phyloP scores from a whole-genome alignment of 257 asterid species.

The Coffea canephora region DNA sequence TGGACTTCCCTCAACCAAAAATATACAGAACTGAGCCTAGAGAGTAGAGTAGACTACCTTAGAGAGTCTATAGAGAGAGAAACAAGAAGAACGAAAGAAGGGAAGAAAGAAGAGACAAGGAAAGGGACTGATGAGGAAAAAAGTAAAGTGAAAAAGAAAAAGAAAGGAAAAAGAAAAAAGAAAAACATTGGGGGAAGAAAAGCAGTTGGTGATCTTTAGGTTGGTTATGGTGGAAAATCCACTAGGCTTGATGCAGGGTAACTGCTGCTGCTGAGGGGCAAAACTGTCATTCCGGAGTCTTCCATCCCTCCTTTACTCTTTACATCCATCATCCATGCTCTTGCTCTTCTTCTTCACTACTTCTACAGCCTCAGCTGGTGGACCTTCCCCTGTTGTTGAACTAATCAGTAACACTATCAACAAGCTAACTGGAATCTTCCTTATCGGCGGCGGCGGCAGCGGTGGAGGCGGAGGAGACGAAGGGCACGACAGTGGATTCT shows the following conservation, averaged over 20 bases:
- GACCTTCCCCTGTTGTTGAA: slow-evolving; percentile 19
- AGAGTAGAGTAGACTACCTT: background rate
- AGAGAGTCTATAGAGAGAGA: slow-evolving; percentile 35
- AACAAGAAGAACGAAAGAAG: background rate
- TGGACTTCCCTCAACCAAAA: background rate
- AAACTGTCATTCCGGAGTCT: slow-evolving; percentile 27
- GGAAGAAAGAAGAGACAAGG: slow-evolving; percentile 20
- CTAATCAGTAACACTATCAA: slow-evolving; percentile 37
- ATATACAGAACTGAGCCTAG: background rate
- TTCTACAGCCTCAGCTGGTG: slow-evolving; percentile 1
- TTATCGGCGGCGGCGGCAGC: slow-evolving; percentile 22
- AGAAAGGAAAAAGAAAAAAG: background rate
- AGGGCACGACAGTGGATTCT: slow-evolving; percentile 38
- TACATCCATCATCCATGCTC: slow-evolving; percentile 16
- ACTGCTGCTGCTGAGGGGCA: slow-evolving; percentile 39
- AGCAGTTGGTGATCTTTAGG: slow-evolving; percentile 27
- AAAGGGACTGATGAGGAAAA: slow-evolving; percentile 31
- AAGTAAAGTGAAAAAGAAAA: slow-evolving; percentile 8
- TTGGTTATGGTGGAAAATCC: slow-evolving; percentile 64
- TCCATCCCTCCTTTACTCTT: background rate
- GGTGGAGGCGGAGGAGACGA: slow-evolving; percentile 25
- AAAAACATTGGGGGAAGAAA: background rate
- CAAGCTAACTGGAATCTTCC: slow-evolving; percentile 31
- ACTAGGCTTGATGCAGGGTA: slow-evolving; percentile 36
- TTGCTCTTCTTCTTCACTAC: slow-evolving; percentile 9